phyloP scores from a whole-genome alignment of 176 grass and related monocot genomes.

The Musa itinerans region DNA sequence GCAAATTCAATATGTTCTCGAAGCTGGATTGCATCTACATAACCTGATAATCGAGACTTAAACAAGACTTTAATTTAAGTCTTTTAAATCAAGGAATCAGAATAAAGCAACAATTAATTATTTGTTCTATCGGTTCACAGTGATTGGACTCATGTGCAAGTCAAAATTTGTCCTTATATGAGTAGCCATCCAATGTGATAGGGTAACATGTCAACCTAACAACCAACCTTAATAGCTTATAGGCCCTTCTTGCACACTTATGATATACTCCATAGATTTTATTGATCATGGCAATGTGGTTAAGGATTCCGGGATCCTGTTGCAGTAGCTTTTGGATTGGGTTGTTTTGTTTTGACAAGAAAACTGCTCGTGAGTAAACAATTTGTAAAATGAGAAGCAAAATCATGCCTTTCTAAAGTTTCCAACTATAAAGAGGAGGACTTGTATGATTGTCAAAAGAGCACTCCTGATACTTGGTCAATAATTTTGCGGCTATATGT shows the following conservation, averaged over 20 bases:
- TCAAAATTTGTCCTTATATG: neutral
- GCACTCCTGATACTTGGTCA: neutral
- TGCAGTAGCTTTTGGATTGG: neutral
- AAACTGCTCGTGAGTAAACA: neutral
- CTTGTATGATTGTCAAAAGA: neutral
- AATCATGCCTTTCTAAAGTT: neutral
- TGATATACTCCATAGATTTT: neutral
- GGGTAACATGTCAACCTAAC: neutral
- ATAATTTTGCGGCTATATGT: neutral
- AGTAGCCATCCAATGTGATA: neutral
- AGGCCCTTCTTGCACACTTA: neutral
- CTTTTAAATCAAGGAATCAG: neutral
- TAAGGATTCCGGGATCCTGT: no score
- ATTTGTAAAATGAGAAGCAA: neutral
- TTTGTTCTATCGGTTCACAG: neutral
- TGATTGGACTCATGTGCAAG: neutral
- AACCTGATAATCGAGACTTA: neutral
- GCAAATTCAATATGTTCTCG: neutral
- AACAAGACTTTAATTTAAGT: neutral
- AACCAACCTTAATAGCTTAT: neutral
- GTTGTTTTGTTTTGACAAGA: neutral
- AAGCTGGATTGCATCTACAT: neutral
- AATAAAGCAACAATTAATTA: neutral
- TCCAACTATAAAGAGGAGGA: neutral
- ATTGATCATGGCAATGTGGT: neutral